Evolutionary conservation across 192 early-diverging fungal genomes (phyloP).

Genomic region (Coemansia sp.): DNA sequence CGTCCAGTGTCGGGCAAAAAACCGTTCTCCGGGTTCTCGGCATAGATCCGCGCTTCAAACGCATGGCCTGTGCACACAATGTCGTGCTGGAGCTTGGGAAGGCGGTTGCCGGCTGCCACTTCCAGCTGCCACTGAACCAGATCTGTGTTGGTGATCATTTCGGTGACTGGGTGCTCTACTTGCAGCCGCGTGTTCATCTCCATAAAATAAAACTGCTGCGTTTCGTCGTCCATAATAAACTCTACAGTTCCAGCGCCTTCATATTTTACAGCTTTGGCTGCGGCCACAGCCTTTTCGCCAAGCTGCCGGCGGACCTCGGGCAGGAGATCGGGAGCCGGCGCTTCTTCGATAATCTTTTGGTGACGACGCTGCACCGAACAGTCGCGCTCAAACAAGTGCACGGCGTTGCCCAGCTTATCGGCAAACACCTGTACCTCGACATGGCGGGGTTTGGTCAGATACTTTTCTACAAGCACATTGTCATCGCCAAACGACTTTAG

Average conservation of each 20-base stretch:
- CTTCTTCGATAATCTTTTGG: conserved; percentile 97
- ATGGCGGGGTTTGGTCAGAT: conserved; percentile 82
- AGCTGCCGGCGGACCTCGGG: conserved; percentile 69
- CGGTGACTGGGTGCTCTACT: conserved; percentile 96
- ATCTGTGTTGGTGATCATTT: conserved; percentile 93
- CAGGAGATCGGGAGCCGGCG: conserved; percentile 82
- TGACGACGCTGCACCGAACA: conserved; percentile 93
- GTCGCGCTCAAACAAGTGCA: conserved; percentile 94
- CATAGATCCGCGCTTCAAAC: conserved; percentile 98
- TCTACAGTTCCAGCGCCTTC: conserved; percentile 96
- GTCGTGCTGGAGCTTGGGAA: conserved; percentile 67
- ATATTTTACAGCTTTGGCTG: conserved; percentile 91
- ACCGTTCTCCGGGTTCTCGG: conserved; percentile 86
- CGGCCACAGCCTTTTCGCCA: conserved; percentile 87
- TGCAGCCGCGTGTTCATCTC: conserved; percentile 95
- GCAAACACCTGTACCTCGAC: conserved; percentile 97
- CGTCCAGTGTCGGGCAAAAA: conserved; percentile 95
- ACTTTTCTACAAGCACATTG: conserved; percentile 89
- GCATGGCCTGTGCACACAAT: conserved; percentile 78
- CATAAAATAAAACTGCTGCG: conserved; percentile 93
- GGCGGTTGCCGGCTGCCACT: conserved; percentile 85
- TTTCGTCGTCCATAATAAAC: conserved; percentile 90
- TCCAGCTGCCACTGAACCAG: conserved; percentile 95
- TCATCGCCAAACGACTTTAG: conserved; percentile 90
- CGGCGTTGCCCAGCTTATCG: conserved; percentile 80